Base-by-base conservation (phyloP, 2,329 filamentous ascomycete genomes). In the Aureobasidium namibiae region DNA sequence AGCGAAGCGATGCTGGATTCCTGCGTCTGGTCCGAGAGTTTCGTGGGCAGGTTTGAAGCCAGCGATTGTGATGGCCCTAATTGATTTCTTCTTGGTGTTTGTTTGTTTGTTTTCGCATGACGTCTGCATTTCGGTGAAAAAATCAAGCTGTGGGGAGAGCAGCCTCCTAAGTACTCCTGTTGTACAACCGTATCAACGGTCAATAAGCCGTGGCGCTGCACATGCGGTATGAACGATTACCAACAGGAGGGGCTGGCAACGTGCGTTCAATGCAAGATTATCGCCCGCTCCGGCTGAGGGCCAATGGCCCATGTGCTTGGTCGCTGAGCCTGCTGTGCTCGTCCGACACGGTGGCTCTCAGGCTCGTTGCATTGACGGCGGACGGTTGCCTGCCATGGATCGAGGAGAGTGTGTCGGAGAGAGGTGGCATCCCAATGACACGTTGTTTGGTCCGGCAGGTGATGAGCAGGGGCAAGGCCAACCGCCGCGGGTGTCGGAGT, bases 191-290 rank as follows among this genome's bases (percentile, higher is more conserved):
- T 42, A 42, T 23, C 50, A 54, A 54, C 50, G 38, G 50, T 54
- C 50, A 42, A 54, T 54, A 54, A 54, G 29, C n/a, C 39, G 52
- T 45, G 38, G 52, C 39, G 39, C 52, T 54, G 52, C 52, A n/a
- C 52, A 56, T 45, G 52, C 52, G 52, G 39, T 56, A 18, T 29
- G 14, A 7, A 45, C 52, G 50, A 54, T 54, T 42, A 42, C 50
- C 38, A 54, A 54, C 50, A 54, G 36, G 36, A 54, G 50, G 36
- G 50, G 24, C 48, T 54, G 38, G 50, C 36, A 54, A 42, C 26
- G 50, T 42, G 38, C 50, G n/a, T 42, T 33, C 24, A 41, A 41
- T 54, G 50, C 50, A 54, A 9, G 50, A 42, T 42, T 54, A 33
- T 54, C 50, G 50, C 50, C 23, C 38, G 50, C 50, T 42, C 36